Evolutionary conservation across 805 yeast species (phyloP), one percentile per base, ranked within the genome.

Genomic region (Hanseniaspora pseudoguilliermondii): DNA sequence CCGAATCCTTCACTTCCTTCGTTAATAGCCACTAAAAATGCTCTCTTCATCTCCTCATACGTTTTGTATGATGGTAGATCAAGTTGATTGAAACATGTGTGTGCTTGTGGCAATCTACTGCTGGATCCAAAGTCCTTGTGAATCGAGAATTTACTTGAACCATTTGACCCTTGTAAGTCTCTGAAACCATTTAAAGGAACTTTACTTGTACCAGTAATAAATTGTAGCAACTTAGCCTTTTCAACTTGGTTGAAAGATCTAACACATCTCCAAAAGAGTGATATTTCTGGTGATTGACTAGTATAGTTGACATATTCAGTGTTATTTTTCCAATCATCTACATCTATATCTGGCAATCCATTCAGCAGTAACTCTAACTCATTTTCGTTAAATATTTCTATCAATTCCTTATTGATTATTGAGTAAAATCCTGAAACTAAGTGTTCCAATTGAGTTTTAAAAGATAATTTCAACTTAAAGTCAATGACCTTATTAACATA

Each of bases 1-100:
- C 97, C 97, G 71, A 93, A 93, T 2, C 97, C 97, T 73, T 87
- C 96, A 64, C 86, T 84, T 20, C 97, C 97, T 69, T 93, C 98
- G 27, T 89, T 86, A 18, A 93, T 80, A 0, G 98, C 97, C 61
- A 86, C 67, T 60, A 90, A 70, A 59, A 93, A 68, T 0, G 93
- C 81, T 2, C 87, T 84, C 59, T 97, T 78, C 54, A 93, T 74
- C 21, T 86, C 82, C 57, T 88, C 96, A 66, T 91, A 93, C 7
- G 85, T 80, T 54, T 84, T 95, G 69, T 93, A 93, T 25, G 88
- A 93, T 0, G 99, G 99, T 54, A 93, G 71, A 66, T 88, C 95
- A 57, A 93, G 75, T 70, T 91, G 97, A 70, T 93, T 93, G 74
- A 90, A 91, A 69, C 99, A 93, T 2, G 97, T 93, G 66, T 93